Percentiles rank a stretch among this genome's conserved stretches.
phyloP scores from a whole-genome alignment of 2,329 filamentous ascomycete genomes.

The Thermothelomyces thermophilus region DNA sequence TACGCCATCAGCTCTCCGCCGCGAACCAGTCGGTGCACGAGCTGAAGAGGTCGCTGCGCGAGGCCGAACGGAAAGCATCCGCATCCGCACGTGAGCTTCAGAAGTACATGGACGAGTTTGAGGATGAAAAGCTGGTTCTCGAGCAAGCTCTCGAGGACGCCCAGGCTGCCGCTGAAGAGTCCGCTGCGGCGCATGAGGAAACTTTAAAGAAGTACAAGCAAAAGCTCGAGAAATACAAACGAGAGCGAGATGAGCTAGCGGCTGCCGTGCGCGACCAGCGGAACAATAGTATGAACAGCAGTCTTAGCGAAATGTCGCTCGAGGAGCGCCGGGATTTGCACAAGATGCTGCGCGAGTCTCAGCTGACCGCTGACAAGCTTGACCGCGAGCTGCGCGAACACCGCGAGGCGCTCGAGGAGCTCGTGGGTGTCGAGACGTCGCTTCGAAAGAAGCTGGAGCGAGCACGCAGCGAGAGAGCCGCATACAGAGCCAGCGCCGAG shows the following conservation, averaged over 20 bases:
- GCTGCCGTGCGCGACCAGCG: slow-evolving; percentile 30
- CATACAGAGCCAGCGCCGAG: slow-evolving; percentile 48
- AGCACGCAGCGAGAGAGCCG: slow-evolving; percentile 58
- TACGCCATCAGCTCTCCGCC: slow-evolving; percentile 55
- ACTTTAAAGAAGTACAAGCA: slow-evolving; percentile 39
- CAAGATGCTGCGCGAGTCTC: slow-evolving; percentile 53
- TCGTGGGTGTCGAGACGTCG: slow-evolving; percentile 50
- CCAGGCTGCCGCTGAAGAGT: slow-evolving; percentile 45
- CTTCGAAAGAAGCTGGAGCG: slow-evolving; percentile 63
- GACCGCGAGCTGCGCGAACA: slow-evolving; percentile 65
- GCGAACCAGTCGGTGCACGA: slow-evolving; percentile 56
- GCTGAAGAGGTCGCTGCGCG: slow-evolving; percentile 41
- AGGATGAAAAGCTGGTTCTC: slow-evolving; percentile 52
- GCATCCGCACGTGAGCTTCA: slow-evolving; percentile 43
- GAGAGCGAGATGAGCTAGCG: slow-evolving; percentile 39
- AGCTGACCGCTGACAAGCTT: slow-evolving; percentile 61
- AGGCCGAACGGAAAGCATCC: slow-evolving; percentile 43
- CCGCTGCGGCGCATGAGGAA: slow-evolving; percentile 37
- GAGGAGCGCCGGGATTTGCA: slow-evolving; percentile 56
- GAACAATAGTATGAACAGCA: slow-evolving; percentile 26
- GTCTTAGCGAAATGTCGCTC: slow-evolving; percentile 37
- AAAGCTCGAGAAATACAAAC: slow-evolving; percentile 46
- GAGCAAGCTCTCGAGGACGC: slow-evolving; percentile 54
- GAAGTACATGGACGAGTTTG: slow-evolving; percentile 48
- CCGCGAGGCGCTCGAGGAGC: slow-evolving; percentile 55